Percentiles rank a stretch among this genome's conserved stretches.
These are phyloP conservation scores for Termitomyces sp. DNA, from an alignment of 768 basidiomycete species.

Conservation along the genomic window DNA sequence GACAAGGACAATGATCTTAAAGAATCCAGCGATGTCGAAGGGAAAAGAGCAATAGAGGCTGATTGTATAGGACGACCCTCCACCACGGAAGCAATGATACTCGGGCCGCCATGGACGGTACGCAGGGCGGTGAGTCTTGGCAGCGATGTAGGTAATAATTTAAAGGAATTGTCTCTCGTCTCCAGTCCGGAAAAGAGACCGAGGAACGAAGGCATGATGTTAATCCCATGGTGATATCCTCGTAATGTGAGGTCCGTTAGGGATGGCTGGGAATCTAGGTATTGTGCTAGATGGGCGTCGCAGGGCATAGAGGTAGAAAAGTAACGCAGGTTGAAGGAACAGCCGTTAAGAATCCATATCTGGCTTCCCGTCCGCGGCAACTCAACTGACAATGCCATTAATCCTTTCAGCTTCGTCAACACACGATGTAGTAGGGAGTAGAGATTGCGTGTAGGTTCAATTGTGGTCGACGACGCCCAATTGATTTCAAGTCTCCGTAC, in stretches of 20 bases:
- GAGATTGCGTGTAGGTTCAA: slow-evolving; percentile 37
- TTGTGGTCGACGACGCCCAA: slow-evolving; percentile 17
- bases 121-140: slow-evolving; percentile 45
- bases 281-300: slow-evolving; percentile 37
- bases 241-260: slow-evolving; percentile 51
- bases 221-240: slow-evolving; percentile 35
- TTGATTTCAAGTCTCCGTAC: slow-evolving; percentile 45
- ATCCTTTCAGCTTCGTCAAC: slow-evolving; percentile 31
- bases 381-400: slow-evolving; percentile 44
- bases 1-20: slow-evolving; percentile 39
- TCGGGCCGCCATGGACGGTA: slow-evolving; percentile 45
- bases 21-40: slow-evolving; percentile 29
- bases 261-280: slow-evolving; percentile 43
- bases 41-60: slow-evolving; percentile 49
- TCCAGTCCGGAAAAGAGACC: slow-evolving; percentile 9
- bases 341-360: slow-evolving; percentile 43
- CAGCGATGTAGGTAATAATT: slow-evolving; percentile 34
- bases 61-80: slow-evolving; percentile 40
- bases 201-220: slow-evolving; percentile 19
- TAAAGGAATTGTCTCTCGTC: slow-evolving; percentile 17
- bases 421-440: slow-evolving; percentile 42
- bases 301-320: slow-evolving; percentile 57
- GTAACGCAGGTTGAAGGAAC: slow-evolving; percentile 36
- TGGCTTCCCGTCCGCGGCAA: slow-evolving; percentile 35
- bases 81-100: slow-evolving; percentile 38